Evolutionary conservation across 192 early-diverging fungal genomes (phyloP).

Genomic region (Mortierella alpina): DNA sequence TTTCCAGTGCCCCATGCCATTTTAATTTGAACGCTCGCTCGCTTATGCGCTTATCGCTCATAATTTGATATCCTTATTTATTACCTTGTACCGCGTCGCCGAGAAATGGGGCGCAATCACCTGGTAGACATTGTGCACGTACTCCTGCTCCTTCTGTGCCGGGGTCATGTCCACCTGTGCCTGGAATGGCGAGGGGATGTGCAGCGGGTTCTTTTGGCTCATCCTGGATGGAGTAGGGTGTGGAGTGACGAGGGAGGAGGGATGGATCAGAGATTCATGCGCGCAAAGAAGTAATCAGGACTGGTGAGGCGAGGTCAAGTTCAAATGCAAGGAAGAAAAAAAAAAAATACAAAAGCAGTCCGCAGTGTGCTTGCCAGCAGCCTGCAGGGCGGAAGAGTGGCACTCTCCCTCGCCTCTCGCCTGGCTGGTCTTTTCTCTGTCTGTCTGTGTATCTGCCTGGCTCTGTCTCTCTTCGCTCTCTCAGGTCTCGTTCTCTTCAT

Average conservation of each 20-base stretch:
- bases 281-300: neutral
- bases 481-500: too few relatives aligned
- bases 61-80: neutral
- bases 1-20: too few relatives aligned
- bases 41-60: too few relatives aligned
- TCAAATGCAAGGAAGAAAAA: neutral
- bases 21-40: too few relatives aligned
- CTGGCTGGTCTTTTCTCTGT: neutral
- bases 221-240: conserved; percentile 1
- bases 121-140: conserved; percentile 95
- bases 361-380: neutral
- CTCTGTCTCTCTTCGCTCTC: too few relatives aligned
- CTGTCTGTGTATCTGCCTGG: too few relatives aligned
- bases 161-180: conserved; percentile 35
- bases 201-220: conserved; percentile 33
- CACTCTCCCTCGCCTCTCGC: neutral
- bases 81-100: conserved; percentile 92
- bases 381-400: neutral
- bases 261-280: neutral
- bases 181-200: conserved; percentile 47
- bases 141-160: conserved; percentile 71
- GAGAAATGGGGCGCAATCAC: conserved; percentile 93
- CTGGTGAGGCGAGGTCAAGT: neutral
- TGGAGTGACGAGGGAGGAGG: neutral
- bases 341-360: conserved; percentile 4